Base-by-base conservation (phyloP, 192 early-diverging fungal species). In the Coemansia sp. region DNA sequence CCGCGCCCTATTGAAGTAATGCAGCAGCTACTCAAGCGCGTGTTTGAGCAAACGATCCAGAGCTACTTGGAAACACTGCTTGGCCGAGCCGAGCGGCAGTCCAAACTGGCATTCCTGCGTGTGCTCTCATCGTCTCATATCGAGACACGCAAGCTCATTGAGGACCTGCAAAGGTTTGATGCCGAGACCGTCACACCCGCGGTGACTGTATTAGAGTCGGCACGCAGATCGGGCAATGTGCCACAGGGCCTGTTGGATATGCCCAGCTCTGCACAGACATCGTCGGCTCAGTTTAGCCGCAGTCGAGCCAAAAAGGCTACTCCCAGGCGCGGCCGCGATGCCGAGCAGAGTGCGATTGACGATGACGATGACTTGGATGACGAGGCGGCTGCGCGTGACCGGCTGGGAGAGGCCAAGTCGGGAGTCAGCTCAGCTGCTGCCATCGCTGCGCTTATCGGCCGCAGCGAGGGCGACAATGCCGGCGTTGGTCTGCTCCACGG, bases 31-130 rank as follows among this genome's bases (percentile, higher is more conserved):
- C 84, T 97, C 28, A 93, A 95, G 65, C 88, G 97, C 60, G 88
- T 98, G 5, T 99, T 98, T 85, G 95, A 92, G 58, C 95, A 99
- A 85, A 93, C 93, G 43, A 90, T 97, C 35, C 95, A 97, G 89
- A 88, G 85, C 58, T 91, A 90, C 40, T 77, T 98, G 13, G 95
- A 98, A 69, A 84, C 79, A 4, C 74, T 96, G n/a, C 72, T 99
- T 43, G 71, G 73, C 6, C 77, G 84, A 23, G 91, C 92, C 0
- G 88, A 90, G 56, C 71, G 82, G 7, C 85, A 88, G 57, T 94
- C 92, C 6, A 82, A 86, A n/a, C 70, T 93, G 38, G 87, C 88
- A 0, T 96, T 94, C 60, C 85, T 99, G 36, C 89, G 93, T 6
- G 87, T 88, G 1, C 64, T 97, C 21, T 74, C 83, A 8, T 82